Conservation (phyloP, 768 basidiomycete species). For the Leccinellum rugosiceps region DNA sequence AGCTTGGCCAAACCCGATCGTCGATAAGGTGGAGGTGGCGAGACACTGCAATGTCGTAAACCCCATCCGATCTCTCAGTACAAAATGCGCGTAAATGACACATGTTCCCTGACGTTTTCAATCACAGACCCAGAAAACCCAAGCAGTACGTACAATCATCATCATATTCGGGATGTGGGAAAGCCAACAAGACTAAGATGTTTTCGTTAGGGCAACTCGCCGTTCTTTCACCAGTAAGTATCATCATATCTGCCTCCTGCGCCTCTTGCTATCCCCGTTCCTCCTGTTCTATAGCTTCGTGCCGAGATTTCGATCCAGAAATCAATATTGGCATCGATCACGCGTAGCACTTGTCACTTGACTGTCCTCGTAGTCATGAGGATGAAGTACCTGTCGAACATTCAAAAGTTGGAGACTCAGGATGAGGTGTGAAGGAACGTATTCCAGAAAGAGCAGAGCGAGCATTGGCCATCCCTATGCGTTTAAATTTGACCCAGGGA, state of each 20-base stretch:
- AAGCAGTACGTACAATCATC: background rate
- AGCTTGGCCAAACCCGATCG: too few species aligned
- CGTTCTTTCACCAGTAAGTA: background rate
- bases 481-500: conserved; percentile 1
- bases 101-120: too few species aligned
- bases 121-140: background rate
- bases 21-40: too few species aligned
- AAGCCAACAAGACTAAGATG: too few species aligned
- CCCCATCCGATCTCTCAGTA: background rate
- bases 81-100: too few species aligned
- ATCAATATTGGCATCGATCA: background rate
- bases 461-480: background rate
- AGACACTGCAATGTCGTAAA: background rate
- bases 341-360: background rate
- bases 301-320: background rate
- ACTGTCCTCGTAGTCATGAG: background rate
- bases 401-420: background rate
- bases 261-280: background rate
- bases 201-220: background rate
- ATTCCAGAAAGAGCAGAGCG: conserved; percentile 1
- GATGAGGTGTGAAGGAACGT: conserved; percentile 10
- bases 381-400: background rate
- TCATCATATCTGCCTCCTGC: background rate
- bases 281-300: background rate
- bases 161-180: too few species aligned